Percentiles rank a stretch among this genome's conserved stretches.
These are phyloP conservation scores for Grigorovia transvaalensis DNA, from an alignment of 805 yeast species.

Conservation along the genomic window DNA sequence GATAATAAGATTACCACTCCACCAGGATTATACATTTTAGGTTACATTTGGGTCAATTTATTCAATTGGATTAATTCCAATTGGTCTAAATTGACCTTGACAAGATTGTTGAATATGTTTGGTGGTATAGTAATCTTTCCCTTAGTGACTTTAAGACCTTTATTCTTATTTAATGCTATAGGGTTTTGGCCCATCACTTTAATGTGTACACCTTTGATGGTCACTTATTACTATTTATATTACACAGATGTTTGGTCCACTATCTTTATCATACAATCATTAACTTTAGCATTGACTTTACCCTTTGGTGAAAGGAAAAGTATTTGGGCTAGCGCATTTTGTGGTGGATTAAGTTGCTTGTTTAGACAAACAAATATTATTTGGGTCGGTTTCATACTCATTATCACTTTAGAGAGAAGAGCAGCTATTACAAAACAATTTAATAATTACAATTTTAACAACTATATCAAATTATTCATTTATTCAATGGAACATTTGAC, in stretches of 20 bases:
- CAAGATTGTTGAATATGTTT: slow-evolving; percentile 51
- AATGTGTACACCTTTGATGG: slow-evolving; percentile 55
- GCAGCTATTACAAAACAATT: slow-evolving; percentile 34
- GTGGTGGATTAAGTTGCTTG: slow-evolving; percentile 54
- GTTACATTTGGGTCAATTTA: slow-evolving; percentile 28
- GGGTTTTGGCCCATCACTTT: slow-evolving; percentile 37
- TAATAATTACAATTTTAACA: slow-evolving; percentile 29
- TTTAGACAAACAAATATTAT: slow-evolving; percentile 88
- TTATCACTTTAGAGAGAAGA: slow-evolving; percentile 42
- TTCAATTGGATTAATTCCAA: slow-evolving; percentile 13
- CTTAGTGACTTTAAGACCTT: slow-evolving; percentile 32
- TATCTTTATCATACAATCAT: slow-evolving; percentile 47
- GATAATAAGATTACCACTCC: slow-evolving; percentile 92
- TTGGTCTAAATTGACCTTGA: slow-evolving; percentile 27
- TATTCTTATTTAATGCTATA: slow-evolving; percentile 32
- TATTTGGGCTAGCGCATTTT: slow-evolving; percentile 37
- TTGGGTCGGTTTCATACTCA: slow-evolving; percentile 63
- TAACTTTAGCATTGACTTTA: slow-evolving; percentile 36
- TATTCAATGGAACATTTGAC: slow-evolving; percentile 30
- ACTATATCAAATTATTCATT: slow-evolving; percentile 31
- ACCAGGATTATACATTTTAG: slow-evolving; percentile 70
- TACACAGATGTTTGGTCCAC: slow-evolving; percentile 95
- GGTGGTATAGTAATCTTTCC: slow-evolving; percentile 56
- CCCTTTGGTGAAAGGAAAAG: slow-evolving; percentile 30
- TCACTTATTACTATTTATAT: slow-evolving; percentile 64